phyloP scores from a whole-genome alignment of 2,329 filamentous ascomycete species.

The Diaporthe citriasiana region DNA sequence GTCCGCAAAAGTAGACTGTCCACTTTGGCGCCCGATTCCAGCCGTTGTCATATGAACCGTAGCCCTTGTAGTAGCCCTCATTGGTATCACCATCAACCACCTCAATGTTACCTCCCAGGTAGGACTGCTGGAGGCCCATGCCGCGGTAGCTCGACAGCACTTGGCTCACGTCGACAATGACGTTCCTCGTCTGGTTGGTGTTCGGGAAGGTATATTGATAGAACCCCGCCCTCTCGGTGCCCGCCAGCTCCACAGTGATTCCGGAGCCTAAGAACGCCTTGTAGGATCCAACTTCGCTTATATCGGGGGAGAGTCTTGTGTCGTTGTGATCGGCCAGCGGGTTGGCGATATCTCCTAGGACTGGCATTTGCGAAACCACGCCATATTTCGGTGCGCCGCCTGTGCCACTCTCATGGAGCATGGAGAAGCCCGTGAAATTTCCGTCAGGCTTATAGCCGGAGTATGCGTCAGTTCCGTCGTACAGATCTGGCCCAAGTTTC shows the following conservation, averaged over 20 bases:
- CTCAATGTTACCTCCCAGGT: constrained; percentile 70
- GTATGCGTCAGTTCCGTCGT: constrained; percentile 64
- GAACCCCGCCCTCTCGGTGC: constrained; percentile 69
- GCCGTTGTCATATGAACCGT: constrained; percentile 74
- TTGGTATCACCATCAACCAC: constrained; percentile 68
- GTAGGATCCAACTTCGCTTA: constrained; percentile 73
- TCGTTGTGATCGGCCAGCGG: constrained; percentile 70
- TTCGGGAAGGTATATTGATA: constrained; percentile 72
- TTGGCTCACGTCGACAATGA: constrained; percentile 77
- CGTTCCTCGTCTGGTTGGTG: constrained; percentile 54
- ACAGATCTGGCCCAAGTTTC: constrained; percentile 65
- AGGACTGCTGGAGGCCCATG: constrained; percentile 72
- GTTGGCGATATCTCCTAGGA: constrained; percentile 64
- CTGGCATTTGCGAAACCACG: constrained; percentile 72
- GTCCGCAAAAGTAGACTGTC: constrained; percentile 75
- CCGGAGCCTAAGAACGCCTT: constrained; percentile 68
- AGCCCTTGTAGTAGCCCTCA: constrained; percentile 69
- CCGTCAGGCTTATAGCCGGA: constrained; percentile 66
- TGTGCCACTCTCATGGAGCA: constrained; percentile 77
- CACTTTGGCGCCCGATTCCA: constrained; percentile 76
- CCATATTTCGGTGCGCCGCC: constrained; percentile 80
- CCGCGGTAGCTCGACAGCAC: constrained; percentile 74
- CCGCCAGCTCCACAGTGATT: constrained; percentile 70
- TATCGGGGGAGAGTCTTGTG: constrained; percentile 64
- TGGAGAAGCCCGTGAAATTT: constrained; percentile 71